Evolutionary conservation across 2,329 filamentous ascomycete species (phyloP).

Genomic region (Alternaria ventricosa): DNA sequence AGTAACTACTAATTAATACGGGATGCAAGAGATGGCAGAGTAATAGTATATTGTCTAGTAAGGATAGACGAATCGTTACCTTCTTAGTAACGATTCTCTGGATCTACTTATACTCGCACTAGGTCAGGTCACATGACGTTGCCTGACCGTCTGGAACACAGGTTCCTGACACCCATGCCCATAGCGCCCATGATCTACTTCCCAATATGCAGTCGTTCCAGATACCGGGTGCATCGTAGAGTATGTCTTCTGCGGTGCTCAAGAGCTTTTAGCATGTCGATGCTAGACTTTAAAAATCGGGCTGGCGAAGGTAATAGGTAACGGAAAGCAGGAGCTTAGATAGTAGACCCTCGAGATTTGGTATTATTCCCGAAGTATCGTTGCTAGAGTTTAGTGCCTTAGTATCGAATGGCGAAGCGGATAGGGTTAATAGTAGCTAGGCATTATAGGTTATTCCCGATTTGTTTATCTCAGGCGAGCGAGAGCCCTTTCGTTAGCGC

Average conservation of each 20-base stretch:
- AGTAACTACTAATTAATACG: too few relatives aligned
- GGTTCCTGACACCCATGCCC: too few relatives aligned
- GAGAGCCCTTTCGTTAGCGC: not conserved
- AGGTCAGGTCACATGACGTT: too few relatives aligned
- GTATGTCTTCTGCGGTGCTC: not conserved
- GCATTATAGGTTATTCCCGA: not conserved
- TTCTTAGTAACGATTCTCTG: too few relatives aligned
- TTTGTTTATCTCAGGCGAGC: not conserved
- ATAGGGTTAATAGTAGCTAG: not conserved
- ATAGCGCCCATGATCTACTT: too few relatives aligned
- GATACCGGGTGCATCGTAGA: not conserved
- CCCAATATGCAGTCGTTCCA: too few relatives aligned
- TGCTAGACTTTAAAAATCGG: not conserved
- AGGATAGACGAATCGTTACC: too few relatives aligned
- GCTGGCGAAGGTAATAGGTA: not conserved
- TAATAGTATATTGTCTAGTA: too few relatives aligned
- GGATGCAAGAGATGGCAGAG: too few relatives aligned
- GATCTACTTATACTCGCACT: too few relatives aligned
- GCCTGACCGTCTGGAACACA: too few relatives aligned
- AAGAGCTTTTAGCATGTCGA: not conserved
- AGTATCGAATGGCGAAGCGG: not conserved
- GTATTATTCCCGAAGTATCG: not conserved
- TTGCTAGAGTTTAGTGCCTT: not conserved
- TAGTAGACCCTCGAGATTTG: not conserved
- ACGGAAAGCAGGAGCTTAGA: not conserved